Evolutionary conservation across 345 rosid species (phyloP), one percentile per base, ranked within the genome.

Genomic region (Litchi chinensis): DNA sequence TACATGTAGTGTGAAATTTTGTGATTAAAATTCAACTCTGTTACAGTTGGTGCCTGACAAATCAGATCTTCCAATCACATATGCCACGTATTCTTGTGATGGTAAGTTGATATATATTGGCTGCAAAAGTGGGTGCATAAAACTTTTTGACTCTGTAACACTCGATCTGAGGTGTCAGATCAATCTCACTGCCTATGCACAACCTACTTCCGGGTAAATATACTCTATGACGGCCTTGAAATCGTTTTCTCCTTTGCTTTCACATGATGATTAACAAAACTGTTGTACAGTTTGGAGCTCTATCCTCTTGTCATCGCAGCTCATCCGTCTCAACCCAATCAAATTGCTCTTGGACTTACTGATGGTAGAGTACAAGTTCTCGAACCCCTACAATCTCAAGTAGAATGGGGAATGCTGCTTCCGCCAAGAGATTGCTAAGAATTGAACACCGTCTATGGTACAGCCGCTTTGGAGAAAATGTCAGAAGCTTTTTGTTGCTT

Each of bases 291-390:
- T 65, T 81, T 82, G 65, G 80, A 70, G 54, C 80, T 79, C 59
- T 82, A 85, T 50, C 90, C 88, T 64, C 79, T 83, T 12, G 82
- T 83, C 28, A 81, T 87, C 18, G 86, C 88, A 26, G 85, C 90
- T 39, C 85, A 87, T 82, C 88, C 86, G 39, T 79, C 70, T 22
- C 81, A 85, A 60, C 62, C 88, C 18, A 85, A 81, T 79, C 90
- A 83, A 77, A 81, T 83, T 77, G 86, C 85, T 7, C 11, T 87
- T 70, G 90, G 90, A 54, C 81, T 87, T 44, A 78, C 81, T 8
- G 82, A 87, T 71, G 86, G 86, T 32, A 85, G 83, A 77, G 88
- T 83, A 54, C 76, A 85, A 41, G 79, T 87, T 56, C 79, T 87
- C 68, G 86, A 83, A 21, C 85, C 88, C 24, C 74, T 81, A 21